Evolutionary conservation across 78 protist species (phyloP), one percentile per base, ranked within the genome.

Genomic region (Polysphondylium violaceum): DNA sequence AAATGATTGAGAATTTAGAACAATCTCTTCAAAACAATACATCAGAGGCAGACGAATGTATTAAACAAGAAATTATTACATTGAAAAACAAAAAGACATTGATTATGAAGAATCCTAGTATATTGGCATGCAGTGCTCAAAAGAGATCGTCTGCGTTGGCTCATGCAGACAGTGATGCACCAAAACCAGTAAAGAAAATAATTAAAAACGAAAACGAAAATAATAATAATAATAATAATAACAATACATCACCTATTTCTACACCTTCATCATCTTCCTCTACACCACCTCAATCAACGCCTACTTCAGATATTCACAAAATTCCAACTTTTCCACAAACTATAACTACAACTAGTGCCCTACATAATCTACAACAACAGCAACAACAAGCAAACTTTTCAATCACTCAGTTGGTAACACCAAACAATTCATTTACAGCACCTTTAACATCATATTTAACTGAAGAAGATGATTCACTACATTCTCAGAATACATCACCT

Each of bases 21-120:
- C 56, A 58, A 38, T 68, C 91, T 9, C 43, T 83, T 27, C 91
- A 83, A 58, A 83, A 69, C 41, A 69, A 55, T n/a, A 58, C 68
- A 55, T 56, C 72, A 38, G 91, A 83, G 35, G 91, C 91, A 5
- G 91, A 83, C n/a, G 91, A 83, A 31, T 83, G 91, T 43, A 74
- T 69, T 51, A 83, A 83, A 59, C 81, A 67, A 55, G 91, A 83
- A 36, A 83, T 83, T 74, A 36, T 79, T 19, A 83, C 69, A 59
- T 51, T 83, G 55, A 83, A 83, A 47, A 83, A 44, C 33, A 83
- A 83, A 36, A 83, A 83, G 64, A 50, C 71, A 40, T 59, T 83
- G n/a, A 83, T 83, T 35, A 83, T 83, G 91, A 83, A 83, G 68
- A 83, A 83, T n/a, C 91, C 91, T 29, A 44, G 67, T 31, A 83